Percentiles rank a stretch among this genome's conserved stretches.
phyloP scores from a whole-genome alignment of 2,329 filamentous ascomycete genomes.

The Dactylonectria macrodidyma region DNA sequence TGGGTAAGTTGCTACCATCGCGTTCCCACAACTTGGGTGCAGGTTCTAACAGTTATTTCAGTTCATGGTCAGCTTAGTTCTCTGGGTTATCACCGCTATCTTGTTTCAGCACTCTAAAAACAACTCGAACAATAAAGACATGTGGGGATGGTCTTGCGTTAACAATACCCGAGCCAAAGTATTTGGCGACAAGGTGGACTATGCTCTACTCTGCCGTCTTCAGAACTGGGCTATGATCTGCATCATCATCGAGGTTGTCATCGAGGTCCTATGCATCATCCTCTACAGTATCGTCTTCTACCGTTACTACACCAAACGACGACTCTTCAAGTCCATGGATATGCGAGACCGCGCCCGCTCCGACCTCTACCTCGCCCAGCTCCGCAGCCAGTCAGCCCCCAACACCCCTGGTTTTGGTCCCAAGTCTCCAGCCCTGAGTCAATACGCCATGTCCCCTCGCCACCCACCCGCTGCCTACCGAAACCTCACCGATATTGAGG shows the following conservation, averaged over 20 bases:
- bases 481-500: conserved; percentile 62
- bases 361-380: conserved; percentile 92
- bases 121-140: conserved; percentile 81
- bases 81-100: conserved; percentile 91
- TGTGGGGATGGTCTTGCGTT: conserved; percentile 99
- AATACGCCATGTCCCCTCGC: conserved; percentile 71
- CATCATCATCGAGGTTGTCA: conserved; percentile 95
- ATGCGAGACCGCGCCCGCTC: conserved; percentile 93
- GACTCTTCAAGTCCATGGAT: conserved; percentile 97
- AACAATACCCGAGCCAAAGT: conserved; percentile 85
- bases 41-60: conserved; percentile 34
- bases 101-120: conserved; percentile 85
- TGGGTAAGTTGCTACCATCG: conserved; percentile 64
- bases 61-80: conserved; percentile 91
- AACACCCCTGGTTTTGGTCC: conserved; percentile 93
- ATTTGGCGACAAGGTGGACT: conserved; percentile 86
- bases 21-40: background rate
- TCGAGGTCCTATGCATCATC: conserved; percentile 91
- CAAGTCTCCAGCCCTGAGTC: conserved; percentile 69
- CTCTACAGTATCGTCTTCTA: conserved; percentile 98
- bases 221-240: conserved; percentile 96
- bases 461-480: conserved; percentile 72
- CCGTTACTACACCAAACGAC: conserved; percentile 96
- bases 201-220: conserved; percentile 91
- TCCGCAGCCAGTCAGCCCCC: conserved; percentile 88